Conservation (phyloP, 2,329 filamentous ascomycete genomes). For the Paracoccidioides lutzii region DNA sequence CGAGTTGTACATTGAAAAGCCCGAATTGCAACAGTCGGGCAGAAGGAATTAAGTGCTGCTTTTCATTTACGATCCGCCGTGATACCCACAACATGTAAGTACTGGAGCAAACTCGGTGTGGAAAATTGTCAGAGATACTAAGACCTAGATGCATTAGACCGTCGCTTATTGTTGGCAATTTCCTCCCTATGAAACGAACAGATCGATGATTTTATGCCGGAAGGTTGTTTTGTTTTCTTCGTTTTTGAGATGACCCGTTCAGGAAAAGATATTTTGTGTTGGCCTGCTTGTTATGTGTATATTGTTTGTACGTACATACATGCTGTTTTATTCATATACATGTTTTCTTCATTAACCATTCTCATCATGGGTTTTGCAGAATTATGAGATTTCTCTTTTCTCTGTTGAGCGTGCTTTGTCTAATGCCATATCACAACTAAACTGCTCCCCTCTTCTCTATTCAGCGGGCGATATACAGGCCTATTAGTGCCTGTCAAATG, state of each 20-base stretch:
- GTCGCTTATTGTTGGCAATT: constrained; percentile 91
- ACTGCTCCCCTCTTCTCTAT: not conserved
- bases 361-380: not conserved
- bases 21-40: constrained; percentile 56
- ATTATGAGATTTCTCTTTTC: not conserved
- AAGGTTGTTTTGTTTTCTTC: not conserved
- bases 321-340: not conserved
- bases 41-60: constrained; percentile 78
- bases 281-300: not conserved
- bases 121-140: constrained; percentile 16
- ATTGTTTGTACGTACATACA: not conserved
- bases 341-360: not conserved
- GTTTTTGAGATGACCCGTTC: not conserved
- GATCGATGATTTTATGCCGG: constrained; percentile 21
- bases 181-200: constrained; percentile 67
- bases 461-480: not conserved
- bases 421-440: not conserved
- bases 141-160: constrained; percentile 46
- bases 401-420: not conserved
- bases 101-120: not conserved
- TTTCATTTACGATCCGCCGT: constrained; percentile 90
- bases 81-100: constrained; percentile 93
- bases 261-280: not conserved
- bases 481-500: not conserved
- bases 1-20: constrained; percentile 80